Conservation (phyloP, 2,329 filamentous ascomycete genomes). For the Seiridium unicorne region DNA sequence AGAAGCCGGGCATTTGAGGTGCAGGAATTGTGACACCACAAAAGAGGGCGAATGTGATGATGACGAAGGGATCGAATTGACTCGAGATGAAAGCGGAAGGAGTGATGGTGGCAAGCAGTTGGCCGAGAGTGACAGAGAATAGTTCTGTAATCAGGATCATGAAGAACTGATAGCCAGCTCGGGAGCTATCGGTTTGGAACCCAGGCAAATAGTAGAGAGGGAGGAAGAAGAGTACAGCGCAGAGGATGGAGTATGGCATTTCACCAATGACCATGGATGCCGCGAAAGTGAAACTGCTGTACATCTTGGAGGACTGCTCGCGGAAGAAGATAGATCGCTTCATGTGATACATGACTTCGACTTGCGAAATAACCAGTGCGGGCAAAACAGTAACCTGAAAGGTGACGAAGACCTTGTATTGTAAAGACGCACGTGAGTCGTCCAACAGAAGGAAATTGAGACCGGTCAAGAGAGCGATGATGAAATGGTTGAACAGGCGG, state of each 20-base stretch:
- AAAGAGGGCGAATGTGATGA: conserved; percentile 82
- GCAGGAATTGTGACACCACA: conserved; percentile 83
- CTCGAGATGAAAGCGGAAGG: conserved; percentile 77
- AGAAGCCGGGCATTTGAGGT: conserved; percentile 75
- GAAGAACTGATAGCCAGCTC: conserved; percentile 84
- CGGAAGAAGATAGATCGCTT: conserved; percentile 82
- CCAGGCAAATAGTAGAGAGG: conserved; percentile 84
- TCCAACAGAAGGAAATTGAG: conserved; percentile 78
- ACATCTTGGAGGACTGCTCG: conserved; percentile 83
- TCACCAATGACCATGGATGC: conserved; percentile 78
- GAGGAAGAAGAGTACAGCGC: conserved; percentile 77
- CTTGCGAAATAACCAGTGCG: conserved; percentile 77
- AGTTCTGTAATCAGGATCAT: conserved; percentile 81
- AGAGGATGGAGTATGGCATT: conserved; percentile 79
- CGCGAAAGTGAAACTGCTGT: conserved; percentile 76
- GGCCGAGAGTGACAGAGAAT: conserved; percentile 79
- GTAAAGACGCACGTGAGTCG: conserved; percentile 71
- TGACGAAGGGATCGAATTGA: conserved; percentile 78
- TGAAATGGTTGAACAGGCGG: conserved; percentile 79
- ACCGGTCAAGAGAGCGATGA: conserved; percentile 75
- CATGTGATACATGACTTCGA: conserved; percentile 81
- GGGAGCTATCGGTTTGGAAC: conserved; percentile 58
- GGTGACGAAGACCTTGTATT: conserved; percentile 85
- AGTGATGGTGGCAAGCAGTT: conserved; percentile 73
- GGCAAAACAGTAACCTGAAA: conserved; percentile 88